Base-by-base conservation (phyloP, 192 early-diverging fungal genomes). In the Geosiphon pyriformis region DNA sequence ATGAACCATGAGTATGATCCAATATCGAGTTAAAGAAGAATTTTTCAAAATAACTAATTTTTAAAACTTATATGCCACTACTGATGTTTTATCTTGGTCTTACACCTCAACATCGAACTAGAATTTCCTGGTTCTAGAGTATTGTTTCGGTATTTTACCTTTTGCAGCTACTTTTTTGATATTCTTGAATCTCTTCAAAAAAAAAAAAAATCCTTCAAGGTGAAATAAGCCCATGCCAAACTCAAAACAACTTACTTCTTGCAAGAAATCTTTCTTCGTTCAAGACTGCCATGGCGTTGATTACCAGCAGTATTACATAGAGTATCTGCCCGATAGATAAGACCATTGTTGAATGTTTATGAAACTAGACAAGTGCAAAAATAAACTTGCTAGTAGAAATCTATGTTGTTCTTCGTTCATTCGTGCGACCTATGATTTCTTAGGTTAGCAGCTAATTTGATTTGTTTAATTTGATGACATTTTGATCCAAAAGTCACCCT, bases 261-360 rank as follows among this genome's bases (percentile, higher is more conserved):
- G 91, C 88, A 23, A 95, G 78, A 71, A 95, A 95, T 30, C 93
- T 83, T 70, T 94, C 90, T 78, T 94, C 93, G 65, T 90, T 90
- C 61, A 94, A 73, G 34, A 94, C 78, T 23, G 93, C 93, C 20
- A 94, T 81, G 32, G 88, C 89, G 76, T 94, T 94, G 56, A 94
- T 83, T 59, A 92, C 72, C 69, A 92, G 82, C 32, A 94, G 72
- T 12, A 78, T 56, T 7, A 89, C 81, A 67, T 93, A 92, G 55
- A 94, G 77, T 23, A 94, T 72, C 29, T 87, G 87, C 20, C 91
- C 91, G 25, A 92, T 73, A 18, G 82, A 84, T 55, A 87, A 64
- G 25, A 77, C 73, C 67, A 83, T 76, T 48, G 70, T 72, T 29
- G 12, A 12, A 34, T 22, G 33, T 33, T 11, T 61, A 23, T 55